Evolutionary conservation across 805 yeast species (phyloP).

Genomic region (Sugiyamaella marilandica): DNA sequence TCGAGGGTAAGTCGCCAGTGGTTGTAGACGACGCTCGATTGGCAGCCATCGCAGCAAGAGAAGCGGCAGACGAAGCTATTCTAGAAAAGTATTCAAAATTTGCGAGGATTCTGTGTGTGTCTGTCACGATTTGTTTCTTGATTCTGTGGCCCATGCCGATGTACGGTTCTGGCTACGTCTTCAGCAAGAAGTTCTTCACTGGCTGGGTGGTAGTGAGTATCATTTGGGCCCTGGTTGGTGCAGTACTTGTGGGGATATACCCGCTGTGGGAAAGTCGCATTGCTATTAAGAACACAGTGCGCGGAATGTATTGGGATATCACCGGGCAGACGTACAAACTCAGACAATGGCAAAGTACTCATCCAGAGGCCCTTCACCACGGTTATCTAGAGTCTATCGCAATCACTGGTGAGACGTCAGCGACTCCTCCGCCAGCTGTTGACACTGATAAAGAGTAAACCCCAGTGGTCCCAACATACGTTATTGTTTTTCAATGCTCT

Average conservation of each 20-base stretch:
- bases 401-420: not conserved
- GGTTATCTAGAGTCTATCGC: not conserved
- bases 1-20: slow-evolving; percentile 30
- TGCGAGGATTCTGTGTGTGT: slow-evolving; percentile 57
- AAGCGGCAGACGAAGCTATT: slow-evolving; percentile 46
- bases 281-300: slow-evolving; percentile 55
- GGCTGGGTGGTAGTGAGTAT: slow-evolving; percentile 85
- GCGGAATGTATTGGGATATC: slow-evolving; percentile 84
- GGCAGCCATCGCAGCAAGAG: slow-evolving; percentile 40
- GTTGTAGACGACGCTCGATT: slow-evolving; percentile 36
- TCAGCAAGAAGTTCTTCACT: slow-evolving; percentile 71
- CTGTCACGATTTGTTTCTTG: slow-evolving; percentile 58
- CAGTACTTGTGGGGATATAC: slow-evolving; percentile 54
- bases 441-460: not conserved
- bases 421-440: not conserved
- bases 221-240: slow-evolving; percentile 62
- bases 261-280: slow-evolving; percentile 74
- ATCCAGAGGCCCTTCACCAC: slow-evolving; percentile 67
- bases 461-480: not conserved
- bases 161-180: slow-evolving; percentile 76
- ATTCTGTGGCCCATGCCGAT: slow-evolving; percentile 93
- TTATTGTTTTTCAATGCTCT: not conserved
- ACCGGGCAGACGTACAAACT: slow-evolving; percentile 72
- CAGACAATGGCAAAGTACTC: slow-evolving; percentile 65
- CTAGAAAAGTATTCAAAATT: slow-evolving; percentile 54